Base-by-base conservation (phyloP, 2,329 filamentous ascomycete species). In the Dothidotthia symphoricarpi region DNA sequence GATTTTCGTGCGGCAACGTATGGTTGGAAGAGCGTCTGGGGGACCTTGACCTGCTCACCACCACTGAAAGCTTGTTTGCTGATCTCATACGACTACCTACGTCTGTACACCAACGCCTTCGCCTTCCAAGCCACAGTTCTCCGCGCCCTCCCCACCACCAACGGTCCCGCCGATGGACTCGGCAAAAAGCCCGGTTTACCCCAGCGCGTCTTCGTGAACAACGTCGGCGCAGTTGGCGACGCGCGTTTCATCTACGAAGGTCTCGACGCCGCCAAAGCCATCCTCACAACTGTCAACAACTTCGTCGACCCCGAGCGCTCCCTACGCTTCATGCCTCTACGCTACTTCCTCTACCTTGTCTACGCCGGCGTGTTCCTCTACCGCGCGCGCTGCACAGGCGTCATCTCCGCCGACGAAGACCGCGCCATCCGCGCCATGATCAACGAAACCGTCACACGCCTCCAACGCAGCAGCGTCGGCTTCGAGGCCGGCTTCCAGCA, bases 61-160 rank as follows among this genome's bases (percentile, higher is more conserved):
- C 76, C 78, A 5, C 76, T 86, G 47, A 85, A 85, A 58, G 78
- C 80, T 3, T 84, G 78, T 4, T 65, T 88, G 2, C 71, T 85
- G 16, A 73, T 88, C 54, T 85, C 82, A 0, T 86, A 86, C 54
- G 82, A 87, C 50, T 88, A 86, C 54, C 67, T 88, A 2, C 75
- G 83, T 6, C 72, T 88, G 1, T 88, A 88, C 59, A 85, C 83
- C 33, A 86, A 86, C 41, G 83, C 84, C 0, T 88, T 87, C 56
- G 84, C 83, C 1, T 87, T 87, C 49, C 84, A 88, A 57, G 83
- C 84, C 3, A 85, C 82, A 1, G 79, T 77, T 15, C 69, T 72
- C 16, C 67, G 71, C 22, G 69, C 69, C 11, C 49, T 72, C 0
- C 68, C 69, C 6, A 47, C 61, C 16, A 49, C 52, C 6, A 45